A percentile compares a stretch with the other conserved stretches of the same genome.
These are phyloP conservation scores for Isatis lusitanica DNA, from an alignment of 441 rosid species.

Conservation along the genomic window DNA sequence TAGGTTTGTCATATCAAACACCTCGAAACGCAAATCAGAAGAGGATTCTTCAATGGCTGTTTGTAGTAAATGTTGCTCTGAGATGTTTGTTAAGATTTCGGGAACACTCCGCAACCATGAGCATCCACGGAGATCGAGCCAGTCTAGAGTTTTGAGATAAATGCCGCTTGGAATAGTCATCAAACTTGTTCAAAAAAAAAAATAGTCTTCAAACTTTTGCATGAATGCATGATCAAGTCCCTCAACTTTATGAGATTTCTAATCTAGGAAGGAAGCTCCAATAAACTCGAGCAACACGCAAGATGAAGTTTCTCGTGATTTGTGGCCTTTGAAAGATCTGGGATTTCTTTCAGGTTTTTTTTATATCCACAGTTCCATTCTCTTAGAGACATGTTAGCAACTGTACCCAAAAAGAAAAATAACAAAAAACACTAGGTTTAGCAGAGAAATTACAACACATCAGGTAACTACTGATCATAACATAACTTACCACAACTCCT, in stretches of 20 bases:
- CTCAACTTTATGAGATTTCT: background rate
- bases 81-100: background rate
- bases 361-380: conserved; percentile 29
- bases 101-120: conserved; percentile 9
- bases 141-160: background rate
- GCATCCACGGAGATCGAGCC: conserved; percentile 4
- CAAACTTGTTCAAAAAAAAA: no score
- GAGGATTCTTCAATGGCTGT: background rate
- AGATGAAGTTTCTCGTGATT: conserved; percentile 30
- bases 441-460: background rate
- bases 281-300: conserved; percentile 14
- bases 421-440: background rate
- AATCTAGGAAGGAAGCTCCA: conserved; percentile 19
- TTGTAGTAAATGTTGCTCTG: background rate
- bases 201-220: conserved; percentile 9
- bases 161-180: conserved; percentile 6
- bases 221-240: background rate
- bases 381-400: background rate
- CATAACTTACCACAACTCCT: conserved; percentile 10
- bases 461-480: background rate
- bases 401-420: background rate
- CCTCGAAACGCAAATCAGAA: background rate
- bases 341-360: conserved; percentile 15
- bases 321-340: conserved; percentile 13
- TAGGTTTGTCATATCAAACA: background rate